phyloP scores from a whole-genome alignment of 495 filamentous ascomycete genomes.

The Aspergillus kassunensis region DNA sequence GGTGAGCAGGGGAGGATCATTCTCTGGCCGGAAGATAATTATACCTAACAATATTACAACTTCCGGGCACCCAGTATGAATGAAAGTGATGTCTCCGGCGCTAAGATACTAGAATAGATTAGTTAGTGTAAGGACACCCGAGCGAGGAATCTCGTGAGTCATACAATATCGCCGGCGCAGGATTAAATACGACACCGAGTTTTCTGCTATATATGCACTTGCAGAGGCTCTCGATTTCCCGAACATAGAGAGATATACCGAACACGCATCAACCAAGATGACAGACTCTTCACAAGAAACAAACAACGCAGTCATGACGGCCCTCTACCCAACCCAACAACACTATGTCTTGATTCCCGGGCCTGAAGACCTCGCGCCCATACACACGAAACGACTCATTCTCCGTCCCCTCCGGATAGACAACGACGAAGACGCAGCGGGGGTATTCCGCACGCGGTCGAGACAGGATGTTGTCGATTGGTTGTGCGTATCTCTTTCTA shows the following conservation, averaged over 20 bases:
- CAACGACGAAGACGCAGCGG: slow-evolving; percentile 15
- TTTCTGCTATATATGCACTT: too few species aligned
- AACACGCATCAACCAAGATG: neutral
- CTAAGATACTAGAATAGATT: too few species aligned
- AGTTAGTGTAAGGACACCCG: too few species aligned
- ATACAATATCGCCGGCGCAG: too few species aligned
- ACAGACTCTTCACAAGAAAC: neutral
- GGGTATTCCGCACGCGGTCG: slow-evolving; percentile 19
- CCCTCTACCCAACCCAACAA: slow-evolving; percentile 1
- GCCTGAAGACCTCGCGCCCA: slow-evolving; percentile 6
- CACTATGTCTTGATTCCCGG: slow-evolving; percentile 14
- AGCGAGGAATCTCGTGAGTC: too few species aligned
- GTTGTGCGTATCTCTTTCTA: slow-evolving; percentile 17
- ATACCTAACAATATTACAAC: neutral
- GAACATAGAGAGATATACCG: too few species aligned
- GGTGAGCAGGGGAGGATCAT: neutral
- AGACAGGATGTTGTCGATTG: slow-evolving; percentile 27
- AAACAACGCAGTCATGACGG: neutral
- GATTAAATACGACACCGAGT: too few species aligned
- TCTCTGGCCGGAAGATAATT: neutral
- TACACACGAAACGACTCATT: slow-evolving; percentile 20
- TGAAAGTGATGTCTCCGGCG: slow-evolving; percentile 9
- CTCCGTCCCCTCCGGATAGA: slow-evolving; percentile 15
- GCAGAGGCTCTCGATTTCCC: too few species aligned
- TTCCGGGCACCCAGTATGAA: too few species aligned